phyloP scores from a whole-genome alignment of 768 basidiomycete species.

The Podaxis carcinomalis region DNA sequence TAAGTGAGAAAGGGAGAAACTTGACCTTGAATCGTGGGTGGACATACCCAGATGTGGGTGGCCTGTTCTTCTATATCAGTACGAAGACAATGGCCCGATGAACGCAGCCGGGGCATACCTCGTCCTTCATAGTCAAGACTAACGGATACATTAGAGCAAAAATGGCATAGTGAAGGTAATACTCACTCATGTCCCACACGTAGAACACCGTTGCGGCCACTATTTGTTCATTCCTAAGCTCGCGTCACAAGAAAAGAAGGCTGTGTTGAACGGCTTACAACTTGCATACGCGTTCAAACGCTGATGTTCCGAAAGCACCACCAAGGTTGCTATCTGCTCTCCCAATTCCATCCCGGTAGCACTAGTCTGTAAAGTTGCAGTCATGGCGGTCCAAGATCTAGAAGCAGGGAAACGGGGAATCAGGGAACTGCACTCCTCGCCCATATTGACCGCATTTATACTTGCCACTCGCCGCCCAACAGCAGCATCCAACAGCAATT shows the following conservation, averaged over 20 bases:
- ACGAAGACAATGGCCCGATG: neutral
- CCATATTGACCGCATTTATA: too few relatives aligned
- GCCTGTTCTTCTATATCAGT: neutral
- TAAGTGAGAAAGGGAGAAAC: neutral
- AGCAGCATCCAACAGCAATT: too few relatives aligned
- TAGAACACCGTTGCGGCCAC: neutral
- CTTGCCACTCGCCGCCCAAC: too few relatives aligned
- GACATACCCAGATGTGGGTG: neutral
- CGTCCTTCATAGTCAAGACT: neutral
- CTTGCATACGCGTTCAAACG: neutral
- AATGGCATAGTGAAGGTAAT: neutral
- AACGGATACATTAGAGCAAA: neutral
- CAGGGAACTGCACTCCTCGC: too few relatives aligned
- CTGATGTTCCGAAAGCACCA: neutral
- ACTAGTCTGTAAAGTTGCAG: neutral
- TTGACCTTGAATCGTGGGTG: neutral
- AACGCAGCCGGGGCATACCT: neutral
- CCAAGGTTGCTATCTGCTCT: neutral
- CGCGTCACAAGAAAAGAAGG: neutral
- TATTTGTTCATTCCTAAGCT: neutral
- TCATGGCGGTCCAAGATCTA: neutral
- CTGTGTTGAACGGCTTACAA: neutral
- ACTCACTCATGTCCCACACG: neutral
- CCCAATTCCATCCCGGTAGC: neutral
- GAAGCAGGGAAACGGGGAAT: too few relatives aligned